A percentile compares a stretch with the other conserved stretches of the same genome.
Conservation (phyloP, 1,284 basidiomycete genomes). For the Malassezia globosa region DNA sequence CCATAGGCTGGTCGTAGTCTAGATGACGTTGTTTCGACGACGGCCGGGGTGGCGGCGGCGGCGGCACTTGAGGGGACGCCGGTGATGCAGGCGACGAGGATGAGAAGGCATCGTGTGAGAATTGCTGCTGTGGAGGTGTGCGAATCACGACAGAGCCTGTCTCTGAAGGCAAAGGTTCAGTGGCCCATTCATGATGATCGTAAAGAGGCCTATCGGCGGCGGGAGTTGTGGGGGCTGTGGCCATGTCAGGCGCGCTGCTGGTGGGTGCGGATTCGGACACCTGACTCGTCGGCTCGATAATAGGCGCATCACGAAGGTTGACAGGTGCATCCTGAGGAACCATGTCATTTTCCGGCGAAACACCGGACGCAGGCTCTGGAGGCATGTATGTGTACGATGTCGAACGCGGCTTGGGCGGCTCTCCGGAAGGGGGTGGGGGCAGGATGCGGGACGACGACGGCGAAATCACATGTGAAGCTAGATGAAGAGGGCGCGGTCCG, state of each 20-base stretch:
- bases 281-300: neutral
- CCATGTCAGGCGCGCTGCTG: slow-evolving; percentile 1
- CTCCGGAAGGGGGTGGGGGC: neutral
- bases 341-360: neutral
- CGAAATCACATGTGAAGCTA: neutral
- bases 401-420: too few relatives aligned
- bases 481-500: slow-evolving; percentile 8
- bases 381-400: neutral
- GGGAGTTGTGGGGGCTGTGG: neutral
- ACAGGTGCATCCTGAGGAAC: neutral
- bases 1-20: too few relatives aligned
- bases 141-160: too few relatives aligned
- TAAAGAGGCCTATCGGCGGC: neutral
- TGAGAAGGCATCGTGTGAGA: too few relatives aligned
- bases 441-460: neutral
- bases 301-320: slow-evolving; percentile 2
- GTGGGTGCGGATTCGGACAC: neutral
- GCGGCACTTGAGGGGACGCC: too few relatives aligned
- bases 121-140: too few relatives aligned
- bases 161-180: too few relatives aligned
- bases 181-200: neutral
- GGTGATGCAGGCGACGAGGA: too few relatives aligned
- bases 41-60: too few relatives aligned
- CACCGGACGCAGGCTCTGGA: neutral
- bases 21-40: too few relatives aligned